Percentiles rank a stretch among this genome's conserved stretches.
These are phyloP conservation scores for Sextonia rubra DNA, from an alignment of 164 flowering plant species.

Conservation along the genomic window DNA sequence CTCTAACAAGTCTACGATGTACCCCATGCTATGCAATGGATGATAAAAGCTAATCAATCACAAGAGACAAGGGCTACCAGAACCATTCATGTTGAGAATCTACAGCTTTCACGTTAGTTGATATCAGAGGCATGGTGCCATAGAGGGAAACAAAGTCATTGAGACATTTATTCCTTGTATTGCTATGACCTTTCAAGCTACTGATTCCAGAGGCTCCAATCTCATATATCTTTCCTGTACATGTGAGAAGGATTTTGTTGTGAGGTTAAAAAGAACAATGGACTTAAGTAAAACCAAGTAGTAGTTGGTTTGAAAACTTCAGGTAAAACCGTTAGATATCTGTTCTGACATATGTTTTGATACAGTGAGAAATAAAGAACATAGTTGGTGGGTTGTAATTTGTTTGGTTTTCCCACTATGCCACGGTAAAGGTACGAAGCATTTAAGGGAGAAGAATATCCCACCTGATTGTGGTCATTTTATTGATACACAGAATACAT, in stretches of 20 bases:
- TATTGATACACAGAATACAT: too few relatives aligned
- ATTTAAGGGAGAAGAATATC: too few relatives aligned
- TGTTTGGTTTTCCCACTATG: too few relatives aligned
- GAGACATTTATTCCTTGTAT: constrained; percentile 35
- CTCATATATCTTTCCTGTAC: constrained; percentile 43
- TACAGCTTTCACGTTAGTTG: constrained; percentile 40
- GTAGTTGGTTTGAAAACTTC: too few relatives aligned
- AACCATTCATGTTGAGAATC: constrained; percentile 36
- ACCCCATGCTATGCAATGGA: neutral
- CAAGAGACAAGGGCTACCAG: constrained; percentile 24
- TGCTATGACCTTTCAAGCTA: constrained; percentile 35
- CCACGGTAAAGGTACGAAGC: too few relatives aligned
- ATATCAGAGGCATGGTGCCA: constrained; percentile 41
- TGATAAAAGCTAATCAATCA: neutral
- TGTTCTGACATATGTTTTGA: too few relatives aligned
- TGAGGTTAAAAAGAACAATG: too few relatives aligned
- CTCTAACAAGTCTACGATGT: neutral
- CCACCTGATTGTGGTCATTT: too few relatives aligned
- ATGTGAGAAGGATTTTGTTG: neutral
- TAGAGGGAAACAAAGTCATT: constrained; percentile 41
- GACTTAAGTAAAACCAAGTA: too few relatives aligned
- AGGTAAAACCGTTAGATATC: too few relatives aligned
- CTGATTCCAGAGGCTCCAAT: constrained; percentile 46
- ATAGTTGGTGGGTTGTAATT: too few relatives aligned
- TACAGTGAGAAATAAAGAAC: too few relatives aligned